phyloP scores from a whole-genome alignment of 2,329 filamentous ascomycete species.

The Dactylonectria estremocensis region DNA sequence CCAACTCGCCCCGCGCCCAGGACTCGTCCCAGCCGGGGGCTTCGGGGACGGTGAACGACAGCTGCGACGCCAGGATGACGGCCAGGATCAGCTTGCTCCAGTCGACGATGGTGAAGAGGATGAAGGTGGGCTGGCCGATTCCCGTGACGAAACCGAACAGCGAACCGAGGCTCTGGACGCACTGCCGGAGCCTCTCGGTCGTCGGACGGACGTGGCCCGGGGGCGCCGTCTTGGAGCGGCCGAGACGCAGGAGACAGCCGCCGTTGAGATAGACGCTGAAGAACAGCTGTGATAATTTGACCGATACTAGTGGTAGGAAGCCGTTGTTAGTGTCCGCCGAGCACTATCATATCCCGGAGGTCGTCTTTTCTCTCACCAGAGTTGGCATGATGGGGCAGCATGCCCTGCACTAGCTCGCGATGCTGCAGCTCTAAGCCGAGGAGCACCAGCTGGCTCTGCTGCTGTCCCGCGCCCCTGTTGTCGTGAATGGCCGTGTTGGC shows the following conservation, averaged over 20 bases:
- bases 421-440: conserved; percentile 64
- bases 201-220: conserved; percentile 35
- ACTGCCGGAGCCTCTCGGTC: conserved; percentile 41
- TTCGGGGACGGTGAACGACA: conserved; percentile 61
- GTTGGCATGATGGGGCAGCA: conserved; percentile 53
- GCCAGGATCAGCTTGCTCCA: conserved; percentile 60
- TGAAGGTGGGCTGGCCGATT: conserved; percentile 52
- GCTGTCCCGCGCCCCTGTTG: conserved; percentile 50
- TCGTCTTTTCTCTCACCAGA: conserved; percentile 31
- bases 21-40: conserved; percentile 56
- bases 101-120: conserved; percentile 59
- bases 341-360: too few relatives aligned
- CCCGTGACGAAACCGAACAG: conserved; percentile 53
- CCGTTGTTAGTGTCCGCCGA: too few relatives aligned
- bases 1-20: conserved; percentile 57
- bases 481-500: conserved; percentile 52
- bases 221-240: conserved; percentile 21
- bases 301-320: conserved; percentile 35
- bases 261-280: conserved; percentile 58
- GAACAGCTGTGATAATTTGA: conserved; percentile 54
- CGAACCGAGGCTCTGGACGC: conserved; percentile 45
- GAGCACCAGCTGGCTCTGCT: conserved; percentile 62
- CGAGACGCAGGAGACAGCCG: conserved; percentile 53
- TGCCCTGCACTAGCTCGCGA: conserved; percentile 55
- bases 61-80: conserved; percentile 61